These are phyloP conservation scores for Brassica incana DNA, from an alignment of 345 rosid genomes.

Conservation along the genomic window DNA sequence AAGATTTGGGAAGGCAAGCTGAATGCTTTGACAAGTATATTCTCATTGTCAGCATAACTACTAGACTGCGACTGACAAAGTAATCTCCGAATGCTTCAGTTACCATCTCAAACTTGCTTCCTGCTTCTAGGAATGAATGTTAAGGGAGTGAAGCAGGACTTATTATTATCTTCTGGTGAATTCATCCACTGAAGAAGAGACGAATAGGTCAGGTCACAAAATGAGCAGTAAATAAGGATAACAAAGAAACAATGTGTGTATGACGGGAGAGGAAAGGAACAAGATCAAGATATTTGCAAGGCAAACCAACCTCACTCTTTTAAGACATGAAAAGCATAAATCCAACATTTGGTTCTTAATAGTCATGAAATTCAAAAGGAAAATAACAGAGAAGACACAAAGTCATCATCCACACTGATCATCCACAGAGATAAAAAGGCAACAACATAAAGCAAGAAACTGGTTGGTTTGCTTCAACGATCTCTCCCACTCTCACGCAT, in stretches of 20 bases:
- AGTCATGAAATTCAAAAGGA: background rate
- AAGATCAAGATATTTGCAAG: background rate
- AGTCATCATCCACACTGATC: constrained; percentile 26
- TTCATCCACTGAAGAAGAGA: background rate
- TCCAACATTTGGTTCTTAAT: background rate
- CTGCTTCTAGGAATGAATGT: too few relatives aligned
- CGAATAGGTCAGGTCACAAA: background rate
- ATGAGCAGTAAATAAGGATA: background rate
- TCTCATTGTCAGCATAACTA: background rate
- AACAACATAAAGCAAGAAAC: constrained; percentile 12
- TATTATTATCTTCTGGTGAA: background rate
- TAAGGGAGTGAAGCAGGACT: background rate
- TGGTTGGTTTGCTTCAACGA: background rate
- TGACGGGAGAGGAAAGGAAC: background rate
- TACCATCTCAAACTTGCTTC: too few relatives aligned
- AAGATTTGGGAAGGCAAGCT: too few relatives aligned
- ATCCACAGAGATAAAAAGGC: background rate
- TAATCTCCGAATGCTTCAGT: too few relatives aligned
- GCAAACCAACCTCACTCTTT: background rate
- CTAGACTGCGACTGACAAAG: background rate
- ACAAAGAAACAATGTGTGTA: too few relatives aligned
- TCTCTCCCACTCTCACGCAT: background rate
- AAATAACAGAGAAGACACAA: background rate
- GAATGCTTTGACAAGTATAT: too few relatives aligned
- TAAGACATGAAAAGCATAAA: background rate